Percentiles rank a stretch among this genome's conserved stretches.
These are phyloP conservation scores for Platanthera zijinensis DNA, from an alignment of 106 monocot species.

Conservation along the genomic window DNA sequence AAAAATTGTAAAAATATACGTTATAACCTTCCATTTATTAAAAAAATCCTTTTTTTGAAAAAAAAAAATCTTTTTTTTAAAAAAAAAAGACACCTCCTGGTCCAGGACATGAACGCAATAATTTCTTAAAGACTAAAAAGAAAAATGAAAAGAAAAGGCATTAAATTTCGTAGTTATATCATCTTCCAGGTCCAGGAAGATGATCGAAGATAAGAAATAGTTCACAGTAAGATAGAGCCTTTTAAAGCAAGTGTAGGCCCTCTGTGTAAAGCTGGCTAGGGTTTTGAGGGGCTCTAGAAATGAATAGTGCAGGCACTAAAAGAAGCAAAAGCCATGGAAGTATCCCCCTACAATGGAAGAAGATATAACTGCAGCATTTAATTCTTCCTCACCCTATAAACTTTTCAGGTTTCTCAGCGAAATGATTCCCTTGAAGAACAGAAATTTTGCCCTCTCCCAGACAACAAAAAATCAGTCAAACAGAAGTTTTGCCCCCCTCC, in stretches of 20 bases:
- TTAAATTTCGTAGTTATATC: not conserved
- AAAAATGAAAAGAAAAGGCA: not conserved
- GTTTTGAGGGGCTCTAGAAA: not conserved
- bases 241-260: not conserved
- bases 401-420: not conserved
- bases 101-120: conserved; percentile 19
- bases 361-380: not conserved
- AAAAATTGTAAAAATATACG: not conserved
- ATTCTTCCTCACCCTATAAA: not conserved
- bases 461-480: no score
- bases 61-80: not conserved
- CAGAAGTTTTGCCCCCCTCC: no score
- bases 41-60: not conserved
- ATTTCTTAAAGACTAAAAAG: conserved; percentile 4
- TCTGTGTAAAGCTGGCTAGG: conserved; percentile 5
- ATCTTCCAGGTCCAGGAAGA: not conserved
- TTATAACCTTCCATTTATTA: not conserved
- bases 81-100: conserved; percentile 7
- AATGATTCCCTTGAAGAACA: not conserved
- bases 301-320: not conserved
- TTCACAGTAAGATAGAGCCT: conserved; percentile 4
- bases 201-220: not conserved
- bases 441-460: no score
- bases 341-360: not conserved
- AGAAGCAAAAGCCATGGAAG: conserved; percentile 5